A percentile compares a stretch with the other conserved stretches of the same genome.
phyloP scores from a whole-genome alignment of 2,329 filamentous ascomycete species.

The Mollisia scopiformis region DNA sequence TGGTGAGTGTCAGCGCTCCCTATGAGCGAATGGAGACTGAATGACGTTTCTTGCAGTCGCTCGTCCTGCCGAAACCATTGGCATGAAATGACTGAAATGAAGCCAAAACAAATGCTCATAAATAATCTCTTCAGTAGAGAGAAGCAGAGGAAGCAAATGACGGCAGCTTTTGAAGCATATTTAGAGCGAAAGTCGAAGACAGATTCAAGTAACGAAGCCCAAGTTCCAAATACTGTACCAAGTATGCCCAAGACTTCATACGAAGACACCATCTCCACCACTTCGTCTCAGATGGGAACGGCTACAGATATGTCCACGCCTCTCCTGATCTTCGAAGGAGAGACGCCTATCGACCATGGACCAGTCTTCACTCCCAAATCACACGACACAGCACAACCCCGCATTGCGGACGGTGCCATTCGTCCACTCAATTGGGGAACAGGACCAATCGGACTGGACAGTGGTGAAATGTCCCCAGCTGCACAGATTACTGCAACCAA shows the following conservation, averaged over 20 bases:
- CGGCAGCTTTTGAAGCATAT: background rate
- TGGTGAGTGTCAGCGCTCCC: background rate
- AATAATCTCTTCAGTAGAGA: background rate
- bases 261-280: background rate
- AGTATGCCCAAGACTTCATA: background rate
- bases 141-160: background rate
- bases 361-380: background rate
- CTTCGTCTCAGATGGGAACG: background rate
- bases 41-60: background rate
- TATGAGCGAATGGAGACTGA: background rate
- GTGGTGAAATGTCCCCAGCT: background rate
- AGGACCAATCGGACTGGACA: background rate
- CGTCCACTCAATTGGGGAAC: no score
- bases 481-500: background rate
- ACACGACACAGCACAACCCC: background rate
- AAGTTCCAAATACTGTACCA: background rate
- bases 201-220: background rate
- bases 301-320: background rate
- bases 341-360: background rate
- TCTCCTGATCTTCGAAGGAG: background rate
- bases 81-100: background rate
- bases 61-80: background rate
- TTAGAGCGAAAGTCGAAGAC: background rate
- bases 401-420: background rate
- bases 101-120: background rate